These are phyloP conservation scores for Mycosarcoma mackinlayi DNA, from an alignment of 1,284 basidiomycete genomes.

Conservation along the genomic window DNA sequence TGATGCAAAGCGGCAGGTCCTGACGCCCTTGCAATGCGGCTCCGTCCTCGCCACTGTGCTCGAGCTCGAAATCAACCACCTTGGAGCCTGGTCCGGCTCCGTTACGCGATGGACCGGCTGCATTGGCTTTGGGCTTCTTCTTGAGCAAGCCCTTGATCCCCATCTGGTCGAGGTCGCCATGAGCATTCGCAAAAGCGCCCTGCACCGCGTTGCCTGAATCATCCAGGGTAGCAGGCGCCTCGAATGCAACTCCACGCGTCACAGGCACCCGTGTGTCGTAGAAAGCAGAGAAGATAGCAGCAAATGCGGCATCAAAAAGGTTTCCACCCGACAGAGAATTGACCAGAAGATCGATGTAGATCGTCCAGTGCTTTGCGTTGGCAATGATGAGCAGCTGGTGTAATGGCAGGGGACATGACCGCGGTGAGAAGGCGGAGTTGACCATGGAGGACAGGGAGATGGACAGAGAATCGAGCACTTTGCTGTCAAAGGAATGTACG, in stretches of 20 bases:
- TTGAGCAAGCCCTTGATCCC: slow-evolving; percentile 56
- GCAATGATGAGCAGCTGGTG: slow-evolving; percentile 57
- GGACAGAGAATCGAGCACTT: slow-evolving; percentile 35
- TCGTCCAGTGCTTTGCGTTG: slow-evolving; percentile 58
- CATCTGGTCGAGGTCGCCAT: slow-evolving; percentile 47
- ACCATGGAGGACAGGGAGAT: slow-evolving; percentile 47
- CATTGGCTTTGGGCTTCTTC: slow-evolving; percentile 42
- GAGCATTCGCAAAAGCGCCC: slow-evolving; percentile 35
- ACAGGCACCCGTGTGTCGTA: slow-evolving; percentile 55
- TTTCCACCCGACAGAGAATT: slow-evolving; percentile 62
- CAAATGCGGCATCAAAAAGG: slow-evolving; percentile 60
- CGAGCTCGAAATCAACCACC: slow-evolving; percentile 59
- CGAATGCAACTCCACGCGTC: slow-evolving; percentile 56
- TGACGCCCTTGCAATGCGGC: slow-evolving; percentile 41
- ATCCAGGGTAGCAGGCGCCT: slow-evolving; percentile 46
- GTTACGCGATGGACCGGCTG: slow-evolving; percentile 3
- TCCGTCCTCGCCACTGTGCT: slow-evolving; percentile 56
- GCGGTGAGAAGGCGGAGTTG: slow-evolving; percentile 41
- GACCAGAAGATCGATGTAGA: slow-evolving; percentile 60
- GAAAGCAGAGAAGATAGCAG: slow-evolving; percentile 57
- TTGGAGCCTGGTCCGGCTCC: slow-evolving; percentile 18
- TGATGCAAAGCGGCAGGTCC: slow-evolving; percentile 59
- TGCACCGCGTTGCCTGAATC: slow-evolving; percentile 35
- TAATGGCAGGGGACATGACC: slow-evolving; percentile 44
- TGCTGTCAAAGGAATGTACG: slow-evolving; percentile 44